Evolutionary conservation across 2,329 filamentous ascomycete genomes (phyloP).

Genomic region (Sarocladiaceae sp.): DNA sequence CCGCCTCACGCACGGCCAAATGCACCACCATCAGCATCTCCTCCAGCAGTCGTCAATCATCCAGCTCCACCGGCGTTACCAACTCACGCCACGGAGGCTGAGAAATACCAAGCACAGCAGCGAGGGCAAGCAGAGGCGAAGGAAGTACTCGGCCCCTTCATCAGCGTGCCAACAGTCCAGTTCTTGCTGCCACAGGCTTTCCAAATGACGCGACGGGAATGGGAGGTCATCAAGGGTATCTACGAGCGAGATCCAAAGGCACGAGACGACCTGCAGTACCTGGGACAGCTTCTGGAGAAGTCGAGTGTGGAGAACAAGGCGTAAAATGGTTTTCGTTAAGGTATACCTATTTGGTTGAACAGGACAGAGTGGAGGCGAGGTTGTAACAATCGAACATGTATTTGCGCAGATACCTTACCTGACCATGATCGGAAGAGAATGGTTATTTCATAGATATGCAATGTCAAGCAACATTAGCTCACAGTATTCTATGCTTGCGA

Average conservation of each 20-base stretch:
- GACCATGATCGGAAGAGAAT: no score
- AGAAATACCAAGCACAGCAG: conserved; percentile 37
- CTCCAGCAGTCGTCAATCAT: conserved; percentile 6
- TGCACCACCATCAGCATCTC: conserved; percentile 1
- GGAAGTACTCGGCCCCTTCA: conserved; percentile 61
- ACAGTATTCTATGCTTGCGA: no score
- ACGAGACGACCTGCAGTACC: conserved; percentile 54
- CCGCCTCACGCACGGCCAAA: conserved; percentile 13
- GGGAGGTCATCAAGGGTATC: conserved; percentile 68
- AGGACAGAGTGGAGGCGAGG: no score
- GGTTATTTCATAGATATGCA: no score
- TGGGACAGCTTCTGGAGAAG: conserved; percentile 52
- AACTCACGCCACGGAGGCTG: conserved; percentile 14
- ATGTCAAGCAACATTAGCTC: no score
- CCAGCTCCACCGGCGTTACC: conserved; percentile 11
- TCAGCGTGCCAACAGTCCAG: conserved; percentile 60
- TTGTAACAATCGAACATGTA: no score
- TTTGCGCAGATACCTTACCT: no score
- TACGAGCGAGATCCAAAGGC: conserved; percentile 62
- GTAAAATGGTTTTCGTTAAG: neutral
- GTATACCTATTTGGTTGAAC: no score
- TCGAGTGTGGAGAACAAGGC: conserved; percentile 27
- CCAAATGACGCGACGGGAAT: conserved; percentile 65
- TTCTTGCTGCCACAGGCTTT: conserved; percentile 67
- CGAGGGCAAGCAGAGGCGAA: conserved; percentile 54